phyloP scores from a whole-genome alignment of 306 rosid species.

The cucumber (Cucumis sativus) region DNA sequence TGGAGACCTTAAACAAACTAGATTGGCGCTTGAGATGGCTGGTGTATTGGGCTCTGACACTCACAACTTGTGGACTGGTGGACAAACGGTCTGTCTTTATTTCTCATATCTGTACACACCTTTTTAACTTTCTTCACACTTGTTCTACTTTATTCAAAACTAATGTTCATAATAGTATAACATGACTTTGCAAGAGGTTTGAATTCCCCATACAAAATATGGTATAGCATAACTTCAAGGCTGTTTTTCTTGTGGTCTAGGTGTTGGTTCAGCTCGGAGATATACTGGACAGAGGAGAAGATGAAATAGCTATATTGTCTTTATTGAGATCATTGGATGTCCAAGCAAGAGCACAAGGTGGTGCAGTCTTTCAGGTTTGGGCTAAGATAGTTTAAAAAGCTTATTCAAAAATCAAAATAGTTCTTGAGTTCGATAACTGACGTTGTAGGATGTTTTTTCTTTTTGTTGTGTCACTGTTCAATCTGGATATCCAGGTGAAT shows the following conservation, averaged over 20 bases:
- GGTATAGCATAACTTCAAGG: neutral
- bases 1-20: conserved; percentile 79
- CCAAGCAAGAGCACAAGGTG: conserved; percentile 77
- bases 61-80: conserved; percentile 78
- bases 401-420: neutral
- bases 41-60: conserved; percentile 76
- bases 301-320: conserved; percentile 88
- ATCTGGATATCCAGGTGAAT: conserved; percentile 40
- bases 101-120: neutral
- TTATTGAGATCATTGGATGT: conserved; percentile 67
- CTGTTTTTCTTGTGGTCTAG: conserved; percentile 18
- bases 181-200: too few relatives aligned
- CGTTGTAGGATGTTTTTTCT: neutral
- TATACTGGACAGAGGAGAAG: conserved; percentile 89
- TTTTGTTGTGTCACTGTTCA: neutral
- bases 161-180: too few relatives aligned
- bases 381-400: conserved; percentile 4
- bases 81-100: conserved; percentile 47
- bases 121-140: neutral
- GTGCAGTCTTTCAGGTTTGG: conserved; percentile 93
- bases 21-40: conserved; percentile 81
- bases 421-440: neutral
- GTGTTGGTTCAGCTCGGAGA: conserved; percentile 93
- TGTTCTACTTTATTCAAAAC: neutral
- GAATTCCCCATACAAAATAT: too few relatives aligned